A percentile compares a stretch with the other conserved stretches of the same genome.
These are phyloP conservation scores for Populus alba DNA, from an alignment of 345 rosid genomes.

Conservation along the genomic window DNA sequence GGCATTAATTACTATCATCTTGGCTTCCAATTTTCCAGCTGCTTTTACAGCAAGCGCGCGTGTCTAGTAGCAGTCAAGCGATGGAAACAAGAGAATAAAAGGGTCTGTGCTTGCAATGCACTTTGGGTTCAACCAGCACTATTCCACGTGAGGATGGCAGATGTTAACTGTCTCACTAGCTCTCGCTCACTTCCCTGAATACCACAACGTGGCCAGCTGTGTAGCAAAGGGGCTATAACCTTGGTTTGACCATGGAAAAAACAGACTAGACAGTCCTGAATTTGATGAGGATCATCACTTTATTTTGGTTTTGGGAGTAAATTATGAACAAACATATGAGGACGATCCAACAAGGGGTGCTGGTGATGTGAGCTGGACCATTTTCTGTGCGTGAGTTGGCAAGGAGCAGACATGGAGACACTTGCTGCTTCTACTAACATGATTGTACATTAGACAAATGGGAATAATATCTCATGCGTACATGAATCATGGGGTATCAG, in stretches of 20 bases:
- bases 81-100: not conserved
- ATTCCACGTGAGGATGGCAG: conserved; percentile 28
- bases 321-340: not conserved
- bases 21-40: not conserved
- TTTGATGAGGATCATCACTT: not conserved
- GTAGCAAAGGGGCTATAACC: not conserved
- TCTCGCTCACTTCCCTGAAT: not conserved
- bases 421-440: not conserved
- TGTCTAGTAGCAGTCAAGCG: not conserved
- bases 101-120: not conserved
- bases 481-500: too few species aligned
- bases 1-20: not conserved
- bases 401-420: not conserved
- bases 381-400: conserved; percentile 32
- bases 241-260: not conserved
- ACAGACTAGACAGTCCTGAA: not conserved
- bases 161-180: not conserved
- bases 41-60: not conserved
- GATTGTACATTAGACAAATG: not conserved
- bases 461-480: not conserved
- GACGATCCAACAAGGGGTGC: conserved; percentile 11
- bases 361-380: conserved; percentile 34
- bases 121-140: conserved; percentile 2
- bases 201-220: conserved; percentile 49
- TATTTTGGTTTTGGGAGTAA: not conserved